phyloP scores from a whole-genome alignment of 2,329 filamentous ascomycete species.

The Alternaria infectoria region DNA sequence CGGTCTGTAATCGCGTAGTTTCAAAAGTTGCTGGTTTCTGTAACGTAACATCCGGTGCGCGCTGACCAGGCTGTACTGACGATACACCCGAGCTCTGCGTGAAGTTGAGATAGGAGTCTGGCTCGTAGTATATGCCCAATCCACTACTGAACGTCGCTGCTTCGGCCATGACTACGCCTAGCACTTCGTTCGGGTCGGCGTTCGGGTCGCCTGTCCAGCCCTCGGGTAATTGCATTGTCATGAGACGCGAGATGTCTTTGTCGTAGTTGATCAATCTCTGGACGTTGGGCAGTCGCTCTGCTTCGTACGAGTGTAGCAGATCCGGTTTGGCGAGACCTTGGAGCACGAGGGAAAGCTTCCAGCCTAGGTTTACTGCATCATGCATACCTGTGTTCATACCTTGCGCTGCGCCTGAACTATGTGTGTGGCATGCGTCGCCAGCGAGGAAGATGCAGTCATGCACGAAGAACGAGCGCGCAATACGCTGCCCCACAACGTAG shows the following conservation, averaged over 20 bases:
- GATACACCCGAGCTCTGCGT: neutral
- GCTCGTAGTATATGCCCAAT: constrained; percentile 41
- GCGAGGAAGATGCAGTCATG: constrained; percentile 60
- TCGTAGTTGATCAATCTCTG: constrained; percentile 49
- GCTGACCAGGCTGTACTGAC: constrained; percentile 48
- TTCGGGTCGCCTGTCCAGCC: constrained; percentile 39
- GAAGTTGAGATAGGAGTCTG: constrained; percentile 46
- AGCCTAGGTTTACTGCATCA: neutral
- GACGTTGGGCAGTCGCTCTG: constrained; percentile 49
- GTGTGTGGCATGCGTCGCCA: constrained; percentile 54
- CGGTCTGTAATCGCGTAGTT: constrained; percentile 52
- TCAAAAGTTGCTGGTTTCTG: constrained; percentile 56
- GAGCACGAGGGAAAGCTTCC: neutral
- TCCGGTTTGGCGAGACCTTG: neutral
- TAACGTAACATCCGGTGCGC: constrained; percentile 56
- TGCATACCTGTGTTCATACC: neutral
- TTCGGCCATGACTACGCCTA: constrained; percentile 35
- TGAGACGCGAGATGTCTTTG: constrained; percentile 44
- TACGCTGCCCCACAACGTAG: constrained; percentile 53
- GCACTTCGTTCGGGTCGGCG: constrained; percentile 35
- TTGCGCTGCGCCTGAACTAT: neutral
- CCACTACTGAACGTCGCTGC: constrained; percentile 41
- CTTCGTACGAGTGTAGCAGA: neutral
- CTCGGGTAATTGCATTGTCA: constrained; percentile 45
- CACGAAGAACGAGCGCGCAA: constrained; percentile 40